Evolutionary conservation across 2,329 filamentous ascomycete species (phyloP).

Genomic region (Lanzia echinophila): DNA sequence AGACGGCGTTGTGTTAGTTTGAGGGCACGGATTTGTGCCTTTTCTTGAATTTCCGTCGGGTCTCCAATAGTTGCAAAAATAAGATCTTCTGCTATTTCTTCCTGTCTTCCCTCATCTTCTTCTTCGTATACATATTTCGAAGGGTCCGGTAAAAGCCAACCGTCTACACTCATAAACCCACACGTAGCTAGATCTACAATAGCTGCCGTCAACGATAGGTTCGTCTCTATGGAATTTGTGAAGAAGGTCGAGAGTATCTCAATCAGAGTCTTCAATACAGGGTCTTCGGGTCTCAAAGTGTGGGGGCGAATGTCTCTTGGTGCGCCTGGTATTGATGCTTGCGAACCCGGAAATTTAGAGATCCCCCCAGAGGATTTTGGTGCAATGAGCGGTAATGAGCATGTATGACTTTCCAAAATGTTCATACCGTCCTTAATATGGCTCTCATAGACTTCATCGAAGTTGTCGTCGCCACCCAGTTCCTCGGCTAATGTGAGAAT

Average conservation of each 20-base stretch:
- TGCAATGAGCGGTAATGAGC: conserved; percentile 61
- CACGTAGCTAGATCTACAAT: conserved; percentile 79
- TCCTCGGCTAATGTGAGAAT: conserved; percentile 62
- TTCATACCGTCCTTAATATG: conserved; percentile 65
- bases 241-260: conserved; percentile 76
- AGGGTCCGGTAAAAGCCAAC: conserved; percentile 79
- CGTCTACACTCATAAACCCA: conserved; percentile 75
- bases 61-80: conserved; percentile 14
- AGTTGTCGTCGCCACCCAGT: conserved; percentile 61
- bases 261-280: conserved; percentile 57
- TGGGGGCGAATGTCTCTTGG: conserved; percentile 55
- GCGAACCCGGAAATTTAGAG: conserved; percentile 48
- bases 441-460: conserved; percentile 66
- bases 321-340: conserved; percentile 51
- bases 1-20: conserved; percentile 47
- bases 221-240: conserved; percentile 84
- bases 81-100: conserved; percentile 33
- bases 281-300: conserved; percentile 56
- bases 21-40: conserved; percentile 41
- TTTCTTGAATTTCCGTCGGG: conserved; percentile 34
- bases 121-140: conserved; percentile 53
- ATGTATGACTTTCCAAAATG: conserved; percentile 65
- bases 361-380: conserved; percentile 52
- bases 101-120: conserved; percentile 29
- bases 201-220: conserved; percentile 78